Base-by-base conservation (phyloP, 192 early-diverging fungal genomes). In the Podila verticillata region DNA sequence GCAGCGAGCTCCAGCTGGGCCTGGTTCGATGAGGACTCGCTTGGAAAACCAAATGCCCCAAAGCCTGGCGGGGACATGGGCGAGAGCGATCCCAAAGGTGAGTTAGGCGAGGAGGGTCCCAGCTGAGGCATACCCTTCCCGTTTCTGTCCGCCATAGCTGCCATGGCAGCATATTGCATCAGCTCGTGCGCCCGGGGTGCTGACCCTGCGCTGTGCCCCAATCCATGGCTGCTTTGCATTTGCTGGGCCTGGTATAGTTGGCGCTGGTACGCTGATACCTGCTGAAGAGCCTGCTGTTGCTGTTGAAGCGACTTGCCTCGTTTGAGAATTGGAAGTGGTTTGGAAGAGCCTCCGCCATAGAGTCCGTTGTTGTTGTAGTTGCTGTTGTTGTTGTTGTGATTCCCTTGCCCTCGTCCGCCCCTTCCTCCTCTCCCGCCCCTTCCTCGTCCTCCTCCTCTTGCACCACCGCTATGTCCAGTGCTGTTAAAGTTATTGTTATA, bases 251-350 rank as follows among this genome's bases (percentile, higher is more conserved):
- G 70, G 48, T 80, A 80, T 7, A 80, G 57, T 17, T 72, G 77
- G 32, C 77, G 48, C 47, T 80, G 77, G 51, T 80, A 72, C 2
- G 69, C 65, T 13, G 77, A 72, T 19, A 80, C 61, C 28, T 80
- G 77, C n/a, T 80, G 65, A 26, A 80, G 22, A 20, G 77, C 61
- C 39, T 80, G 77, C n/a, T 80, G 77, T 12, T 80, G 77, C 8
- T 80, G 77, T 24, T 80, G 77, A 32, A 80, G 72, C 1, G 77
- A 72, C 22, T 80, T 80, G 12, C 70, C 70, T 34, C 77, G 69
- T 44, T 70, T 54, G 4, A 80, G 48, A 7, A 39, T 34, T 29
- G 77, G 77, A 5, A 59, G 66, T 17, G 61, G 60, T 32, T 10
- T 13, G n/a, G 63, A 39, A 12, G 30, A 20, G 28, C 34, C 64